Base-by-base conservation (phyloP, 768 basidiomycete genomes). In the Dioszegia hungarica region DNA sequence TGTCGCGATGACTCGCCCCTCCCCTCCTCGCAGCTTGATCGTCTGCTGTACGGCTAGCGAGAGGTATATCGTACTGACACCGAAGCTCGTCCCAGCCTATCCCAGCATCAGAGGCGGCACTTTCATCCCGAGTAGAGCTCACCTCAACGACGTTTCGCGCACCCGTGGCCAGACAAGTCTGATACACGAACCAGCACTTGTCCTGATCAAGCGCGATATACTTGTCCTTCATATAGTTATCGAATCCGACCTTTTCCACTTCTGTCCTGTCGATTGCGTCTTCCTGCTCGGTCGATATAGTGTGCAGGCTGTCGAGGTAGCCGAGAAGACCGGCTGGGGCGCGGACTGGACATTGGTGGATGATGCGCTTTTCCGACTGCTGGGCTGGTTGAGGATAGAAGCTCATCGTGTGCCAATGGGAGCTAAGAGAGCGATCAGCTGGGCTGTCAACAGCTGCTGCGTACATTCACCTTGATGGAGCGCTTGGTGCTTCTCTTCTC, bases 61-160 rank as follows among this genome's bases (percentile, higher is more conserved):
- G 2, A 67, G 63, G 60, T 63, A 67, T 54, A 67, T 61, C 29
- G 62, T 57, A 17, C 57, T 59, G 24, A 64, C 63, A n/a, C 66
- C 66, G 37, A 56, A 62, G 43, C 60, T 62, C 10, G 66, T 67
- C 1, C 66, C 66, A 14, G 57, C 62, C 62, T 64, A 22, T 31
- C 19, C 24, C 15, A 14, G 25, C 2, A 19, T 22, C 8, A 12
- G 36, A 9, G 2, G 15, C 1, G 2, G 19, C 24, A 38, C 5
- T 29, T 33, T 6, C 29, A 33, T 36, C 3, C 15, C 6, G 46
- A 6, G 36, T 1, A 1, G 37, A 17, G 40, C 54, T 54, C 55
- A 67, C 66, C 62, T 64, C 66, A 36, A 67, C 60, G 3, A 67
- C 62, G 41, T 63, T 59, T 33, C 41, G 46, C 0, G 62, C 66